Evolutionary conservation across 2,329 filamentous ascomycete genomes (phyloP), one percentile per base, ranked within the genome.

Genomic region (Colletotrichum magnum): DNA sequence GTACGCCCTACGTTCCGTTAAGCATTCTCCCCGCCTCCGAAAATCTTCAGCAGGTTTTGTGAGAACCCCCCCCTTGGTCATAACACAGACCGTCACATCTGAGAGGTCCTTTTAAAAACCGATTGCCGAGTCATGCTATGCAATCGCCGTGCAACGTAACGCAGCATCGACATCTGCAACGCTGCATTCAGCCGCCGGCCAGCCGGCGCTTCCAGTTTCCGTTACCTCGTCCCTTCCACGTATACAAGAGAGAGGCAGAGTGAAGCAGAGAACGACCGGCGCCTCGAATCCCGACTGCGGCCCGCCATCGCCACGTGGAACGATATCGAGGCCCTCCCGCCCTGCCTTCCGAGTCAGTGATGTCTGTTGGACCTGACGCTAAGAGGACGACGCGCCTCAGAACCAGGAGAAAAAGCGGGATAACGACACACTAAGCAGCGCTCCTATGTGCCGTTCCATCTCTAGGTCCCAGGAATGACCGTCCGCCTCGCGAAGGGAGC

Each of bases 71-170:
- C 45, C 28, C 28, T 16, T 21, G 21, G 24, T 13, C 50, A 18
- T 18, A 18, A 18, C 18, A 18, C 18, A 18, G 18, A 21, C 16
- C 61, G 39, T 58, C 21, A 36, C 32, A 43, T 15, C 41, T 43
- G 6, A 6, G 13, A n/a, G 13, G 13, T 15, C 6, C 16, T 50
- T 45, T 21, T 15, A 61, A 3, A 43, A 32, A 16, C 56, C 61
- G 66, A 69, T 69, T 60, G 50, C 62, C 66, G 66, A 69, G 62
- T 69, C 62, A 69, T 69, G 66, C 58, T 56, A 69, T 69, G 66
- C 58, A 39, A 43, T 15, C 16, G 13, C 16, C 41, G 16, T n/a
- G 41, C 13, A 15, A 43, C 41, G 16, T 6, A 5, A n/a, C 41
- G 5, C 41, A 15, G 13, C 16, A n/a, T 15, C 41, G 13, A 12